Conservation (phyloP, 2,329 filamentous ascomycete species). For the Zasmidium cellare region DNA sequence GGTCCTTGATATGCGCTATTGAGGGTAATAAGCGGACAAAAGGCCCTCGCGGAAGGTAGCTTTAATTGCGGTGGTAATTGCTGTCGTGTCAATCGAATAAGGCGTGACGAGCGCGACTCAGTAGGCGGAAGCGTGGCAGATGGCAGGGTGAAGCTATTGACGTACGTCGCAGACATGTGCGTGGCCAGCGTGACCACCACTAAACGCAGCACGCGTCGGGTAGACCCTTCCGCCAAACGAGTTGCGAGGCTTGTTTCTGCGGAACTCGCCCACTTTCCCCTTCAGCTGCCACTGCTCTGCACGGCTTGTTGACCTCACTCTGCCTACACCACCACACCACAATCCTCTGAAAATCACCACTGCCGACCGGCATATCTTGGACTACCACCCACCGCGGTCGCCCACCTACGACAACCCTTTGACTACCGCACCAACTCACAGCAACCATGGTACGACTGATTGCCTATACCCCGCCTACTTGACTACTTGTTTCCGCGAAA, state of each 20-base stretch:
- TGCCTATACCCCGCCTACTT: slow-evolving; percentile 24
- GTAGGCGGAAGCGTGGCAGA: neutral
- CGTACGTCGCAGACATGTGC: neutral
- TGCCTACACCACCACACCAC: slow-evolving; percentile 1
- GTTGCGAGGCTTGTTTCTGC: too few species aligned
- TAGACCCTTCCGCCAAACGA: neutral
- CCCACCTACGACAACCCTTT: neutral
- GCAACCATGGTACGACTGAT: slow-evolving; percentile 28
- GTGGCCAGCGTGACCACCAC: neutral
- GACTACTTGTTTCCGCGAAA: slow-evolving; percentile 11
- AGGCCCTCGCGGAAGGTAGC: neutral
- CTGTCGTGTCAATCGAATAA: neutral
- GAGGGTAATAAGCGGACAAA: neutral
- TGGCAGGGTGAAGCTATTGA: neutral
- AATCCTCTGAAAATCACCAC: neutral
- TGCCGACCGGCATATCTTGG: neutral
- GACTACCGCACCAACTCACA: slow-evolving; percentile 1
- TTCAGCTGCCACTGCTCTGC: neutral
- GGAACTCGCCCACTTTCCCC: too few species aligned
- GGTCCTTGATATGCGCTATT: neutral
- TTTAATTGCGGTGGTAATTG: neutral
- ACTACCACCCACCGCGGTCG: slow-evolving; percentile 1
- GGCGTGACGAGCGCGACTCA: neutral
- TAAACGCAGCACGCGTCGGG: neutral
- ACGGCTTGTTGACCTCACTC: neutral